Percentiles rank a stretch among this genome's conserved stretches.
Evolutionary conservation across 78 protist genomes (phyloP).

Genomic region (Dictyostelium purpureum): DNA sequence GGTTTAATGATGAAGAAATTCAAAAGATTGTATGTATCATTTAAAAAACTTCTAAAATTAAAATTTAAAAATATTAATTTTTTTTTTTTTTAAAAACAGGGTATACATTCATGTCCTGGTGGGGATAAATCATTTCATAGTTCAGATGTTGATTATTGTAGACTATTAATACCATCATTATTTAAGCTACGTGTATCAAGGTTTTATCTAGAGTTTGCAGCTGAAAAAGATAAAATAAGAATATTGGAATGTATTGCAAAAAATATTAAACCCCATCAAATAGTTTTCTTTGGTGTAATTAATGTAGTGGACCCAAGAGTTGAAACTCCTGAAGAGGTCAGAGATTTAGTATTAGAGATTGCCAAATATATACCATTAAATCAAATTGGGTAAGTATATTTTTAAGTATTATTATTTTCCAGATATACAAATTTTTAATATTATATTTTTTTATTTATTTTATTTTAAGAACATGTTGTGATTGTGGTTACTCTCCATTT

Average conservation of each 20-base stretch:
- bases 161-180: slow-evolving; percentile 3
- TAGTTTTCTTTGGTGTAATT: slow-evolving; percentile 43
- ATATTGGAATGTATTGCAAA: not conserved
- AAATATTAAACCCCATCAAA: not conserved
- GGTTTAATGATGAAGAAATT: slow-evolving; percentile 26
- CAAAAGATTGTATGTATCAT: slow-evolving; percentile 12
- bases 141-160: slow-evolving; percentile 9
- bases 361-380: slow-evolving; percentile 37
- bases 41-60: too few relatives aligned
- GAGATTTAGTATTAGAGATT: slow-evolving; percentile 18
- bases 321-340: slow-evolving; percentile 59
- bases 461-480: slow-evolving; percentile 16
- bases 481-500: slow-evolving; percentile 52
- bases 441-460: not conserved
- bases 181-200: not conserved
- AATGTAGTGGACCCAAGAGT: slow-evolving; percentile 39
- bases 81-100: too few relatives aligned
- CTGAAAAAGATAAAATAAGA: not conserved
- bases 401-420: not conserved
- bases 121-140: slow-evolving; percentile 17
- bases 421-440: not conserved
- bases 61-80: too few relatives aligned
- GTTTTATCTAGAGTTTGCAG: slow-evolving; percentile 29
- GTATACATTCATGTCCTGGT: slow-evolving; percentile 57
- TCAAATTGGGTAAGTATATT: slow-evolving; percentile 21